Base-by-base conservation (phyloP, 2,329 filamentous ascomycete genomes). In the Teratosphaeria epicoccoides region DNA sequence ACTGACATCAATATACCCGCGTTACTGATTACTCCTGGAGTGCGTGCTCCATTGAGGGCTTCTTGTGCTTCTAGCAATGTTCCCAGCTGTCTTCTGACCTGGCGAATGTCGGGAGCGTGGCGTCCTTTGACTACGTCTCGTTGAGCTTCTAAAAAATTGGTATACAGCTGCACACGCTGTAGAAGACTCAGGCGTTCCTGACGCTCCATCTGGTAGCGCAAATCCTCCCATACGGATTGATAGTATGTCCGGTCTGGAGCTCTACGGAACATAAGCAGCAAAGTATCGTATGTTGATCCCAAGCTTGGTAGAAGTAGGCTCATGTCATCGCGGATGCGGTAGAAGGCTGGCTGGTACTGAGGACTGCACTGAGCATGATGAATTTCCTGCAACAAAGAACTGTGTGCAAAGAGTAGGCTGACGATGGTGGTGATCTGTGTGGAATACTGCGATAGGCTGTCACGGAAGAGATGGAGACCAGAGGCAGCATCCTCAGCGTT, bases 391-490 rank as follows among this genome's bases (percentile, higher is more conserved):
- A 83, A 67, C 7, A 68, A 70, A 46, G 72, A 70, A 51, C 76
- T 76, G 61, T 82, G 75, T 49, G 71, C 71, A 60, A 77, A 80
- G 23, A 82, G 70, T 54, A 78, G 72, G 50, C 75, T 72, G 49
- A 82, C 76, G 24, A 77, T 64, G 26, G 69, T 69, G 23, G 76
- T 77, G 58, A 82, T 76, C 43, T 78, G 74, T 26, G 74, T 71
- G 28, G 73, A 69, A 58, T 74, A 67, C 49, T 77, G 70, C 6
- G 76, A 73, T 47, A 81, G 71, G 57, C 73, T 70, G 51, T 69
- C 68, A 48, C 76, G 67, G 62, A 81, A 79, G 43, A 66, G 61
- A 54, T 69, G 68, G 54, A 82, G 71, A 52, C 71, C 73, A 49
- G 71, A 69, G 48, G 76, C 76, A 57, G 76, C 72, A 47, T 79